Percentiles rank a stretch among this genome's conserved stretches.
Conservation (phyloP, 2,329 filamentous ascomycete species). For the Alternaria brassicicola region DNA sequence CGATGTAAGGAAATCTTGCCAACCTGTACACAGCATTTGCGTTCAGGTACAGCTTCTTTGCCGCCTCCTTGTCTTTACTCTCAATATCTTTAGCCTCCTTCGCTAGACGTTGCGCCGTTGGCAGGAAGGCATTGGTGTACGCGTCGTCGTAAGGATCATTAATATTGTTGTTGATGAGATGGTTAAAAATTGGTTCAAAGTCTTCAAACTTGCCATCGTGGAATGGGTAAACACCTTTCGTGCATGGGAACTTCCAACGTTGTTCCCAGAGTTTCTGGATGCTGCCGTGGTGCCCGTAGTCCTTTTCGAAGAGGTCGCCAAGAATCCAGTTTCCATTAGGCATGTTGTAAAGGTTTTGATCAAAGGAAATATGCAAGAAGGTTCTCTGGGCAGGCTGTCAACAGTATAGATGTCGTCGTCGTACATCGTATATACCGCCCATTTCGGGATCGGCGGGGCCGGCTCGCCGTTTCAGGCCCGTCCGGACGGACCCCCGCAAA, state of each 20-base stretch:
- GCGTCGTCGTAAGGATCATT: conserved; percentile 68
- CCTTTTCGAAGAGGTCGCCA: conserved; percentile 45
- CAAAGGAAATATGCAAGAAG: neutral
- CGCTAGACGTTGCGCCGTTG: conserved; percentile 64
- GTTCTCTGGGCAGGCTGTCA: neutral
- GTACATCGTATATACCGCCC: conserved; percentile 10
- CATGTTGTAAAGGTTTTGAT: conserved; percentile 14
- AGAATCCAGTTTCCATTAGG: conserved; percentile 43
- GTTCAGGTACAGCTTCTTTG: conserved; percentile 68
- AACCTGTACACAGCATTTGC: conserved; percentile 75
- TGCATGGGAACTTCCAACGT: conserved; percentile 45
- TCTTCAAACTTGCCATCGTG: conserved; percentile 72
- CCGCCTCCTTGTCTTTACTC: conserved; percentile 53
- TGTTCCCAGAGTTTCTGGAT: conserved; percentile 44
- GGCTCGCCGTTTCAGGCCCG: conserved; percentile 15
- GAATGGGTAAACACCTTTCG: conserved; percentile 68
- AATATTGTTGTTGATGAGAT: conserved; percentile 57
- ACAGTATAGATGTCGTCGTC: neutral
- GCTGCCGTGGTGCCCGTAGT: conserved; percentile 45
- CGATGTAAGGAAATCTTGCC: conserved; percentile 68
- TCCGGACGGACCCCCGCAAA: conserved; percentile 31
- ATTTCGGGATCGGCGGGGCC: conserved; percentile 34
- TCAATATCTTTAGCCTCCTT: conserved; percentile 49
- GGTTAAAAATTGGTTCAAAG: conserved; percentile 65
- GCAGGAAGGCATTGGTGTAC: conserved; percentile 68